Evolutionary conservation across 345 rosid genomes (phyloP), one percentile per base, ranked within the genome.

Genomic region (Crucihimalaya himalaica): DNA sequence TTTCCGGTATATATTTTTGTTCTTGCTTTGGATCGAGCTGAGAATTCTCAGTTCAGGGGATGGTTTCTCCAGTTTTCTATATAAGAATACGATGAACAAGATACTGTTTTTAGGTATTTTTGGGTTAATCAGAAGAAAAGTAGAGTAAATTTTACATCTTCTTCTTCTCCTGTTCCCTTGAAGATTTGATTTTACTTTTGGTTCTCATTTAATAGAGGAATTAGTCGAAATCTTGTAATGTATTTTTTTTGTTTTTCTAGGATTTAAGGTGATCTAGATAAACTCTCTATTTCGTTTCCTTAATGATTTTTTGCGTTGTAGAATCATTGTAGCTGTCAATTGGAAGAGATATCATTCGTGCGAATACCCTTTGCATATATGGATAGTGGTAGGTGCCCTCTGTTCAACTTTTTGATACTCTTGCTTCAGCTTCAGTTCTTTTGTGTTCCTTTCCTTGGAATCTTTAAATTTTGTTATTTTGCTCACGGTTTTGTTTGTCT

Each of bases 281-380:
- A 55, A 7, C 28, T 67, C 21, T 68, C 11, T 18, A 28, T 40
- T 71, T 58, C 1, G 63, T 71, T 71, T 71, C 81, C 81, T 77
- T 71, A 71, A 59, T 71, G 32, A 29, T 16, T 8, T 10, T 32
- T 51, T 55, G 45, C 56, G 34, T 61, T 3, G 35, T 81, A 96
- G 97, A 81, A 86, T 92, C 77, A 89, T 92, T 80, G 94, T 94
- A 52, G 96, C 89, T 16, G 74, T 94, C 85, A 88, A 87, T 64
- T 91, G 98, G 98, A 89, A 82, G 80, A 85, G 86, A 32, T 96
- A 90, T 71, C 93, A 56, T 75, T 52, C 68, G 8, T 96, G 99
- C 81, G 65, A 85, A 53, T 85, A 86, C 81, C 99, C 99, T 0
- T 82, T 92, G 89, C 98, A 96, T 86, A 86, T 92, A 86, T 92